Conservation (phyloP, 1,284 basidiomycete genomes). For the Ustilago shanxiensis region DNA sequence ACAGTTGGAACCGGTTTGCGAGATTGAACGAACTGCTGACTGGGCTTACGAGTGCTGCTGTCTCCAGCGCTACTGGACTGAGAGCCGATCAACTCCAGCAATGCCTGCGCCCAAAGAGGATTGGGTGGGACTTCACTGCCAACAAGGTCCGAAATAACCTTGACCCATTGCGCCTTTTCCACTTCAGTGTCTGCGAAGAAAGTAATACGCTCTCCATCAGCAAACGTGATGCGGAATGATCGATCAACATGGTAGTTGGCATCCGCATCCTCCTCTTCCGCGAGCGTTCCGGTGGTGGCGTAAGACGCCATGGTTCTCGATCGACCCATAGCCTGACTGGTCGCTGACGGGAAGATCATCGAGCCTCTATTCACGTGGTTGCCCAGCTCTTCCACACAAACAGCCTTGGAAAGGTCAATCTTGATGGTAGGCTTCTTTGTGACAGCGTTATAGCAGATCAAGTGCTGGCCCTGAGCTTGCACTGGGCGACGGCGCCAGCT, state of each 20-base stretch:
- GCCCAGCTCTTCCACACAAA: constrained; percentile 81
- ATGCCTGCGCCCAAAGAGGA: constrained; percentile 62
- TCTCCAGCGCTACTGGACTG: background rate
- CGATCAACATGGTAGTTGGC: constrained; percentile 78
- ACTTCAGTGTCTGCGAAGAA: constrained; percentile 93
- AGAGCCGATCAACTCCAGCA: constrained; percentile 29
- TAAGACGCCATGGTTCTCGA: constrained; percentile 39
- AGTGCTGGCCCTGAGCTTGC: constrained; percentile 84
- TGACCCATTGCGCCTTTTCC: constrained; percentile 87
- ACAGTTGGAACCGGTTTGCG: constrained; percentile 36
- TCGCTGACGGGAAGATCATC: constrained; percentile 34
- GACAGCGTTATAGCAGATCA: constrained; percentile 93
- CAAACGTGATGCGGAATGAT: constrained; percentile 88
- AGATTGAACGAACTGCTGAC: constrained; percentile 32
- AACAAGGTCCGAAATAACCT: constrained; percentile 62
- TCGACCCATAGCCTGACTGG: constrained; percentile 38
- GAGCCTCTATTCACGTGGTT: constrained; percentile 69
- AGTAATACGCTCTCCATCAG: constrained; percentile 81
- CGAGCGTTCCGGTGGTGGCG: constrained; percentile 34
- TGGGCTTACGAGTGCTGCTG: constrained; percentile 18
- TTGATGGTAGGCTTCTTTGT: constrained; percentile 90
- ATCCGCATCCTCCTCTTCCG: constrained; percentile 75
- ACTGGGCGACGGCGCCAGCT: constrained; percentile 90
- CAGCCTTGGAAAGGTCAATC: constrained; percentile 89
- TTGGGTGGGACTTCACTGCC: constrained; percentile 53